Conservation (phyloP, 495 filamentous ascomycete species). For the Lophiotrema nucula region DNA sequence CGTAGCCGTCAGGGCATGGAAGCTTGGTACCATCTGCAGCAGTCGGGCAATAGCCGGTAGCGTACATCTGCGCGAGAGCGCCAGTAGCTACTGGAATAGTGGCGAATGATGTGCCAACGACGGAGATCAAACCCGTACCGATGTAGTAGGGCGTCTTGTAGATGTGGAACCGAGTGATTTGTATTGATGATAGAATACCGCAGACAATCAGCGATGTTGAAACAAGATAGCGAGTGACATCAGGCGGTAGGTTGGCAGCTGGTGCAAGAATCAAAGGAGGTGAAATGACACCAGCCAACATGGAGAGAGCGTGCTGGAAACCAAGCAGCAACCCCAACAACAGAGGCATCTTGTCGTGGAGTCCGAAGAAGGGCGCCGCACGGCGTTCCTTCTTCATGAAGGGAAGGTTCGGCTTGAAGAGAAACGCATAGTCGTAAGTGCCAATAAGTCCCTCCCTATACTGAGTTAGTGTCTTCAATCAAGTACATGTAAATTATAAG, state of each 20-base stretch:
- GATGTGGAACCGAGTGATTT: slow-evolving; percentile 84
- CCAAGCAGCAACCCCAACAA: slow-evolving; percentile 71
- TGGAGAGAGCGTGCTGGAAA: slow-evolving; percentile 67
- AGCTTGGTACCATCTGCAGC: slow-evolving; percentile 62
- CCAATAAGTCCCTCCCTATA: slow-evolving; percentile 72
- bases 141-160: slow-evolving; percentile 78
- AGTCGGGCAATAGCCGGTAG: slow-evolving; percentile 71
- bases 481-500: neutral
- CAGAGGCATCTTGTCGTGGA: slow-evolving; percentile 79
- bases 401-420: slow-evolving; percentile 77
- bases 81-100: slow-evolving; percentile 82
- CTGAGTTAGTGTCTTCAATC: slow-evolving; percentile 14
- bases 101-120: slow-evolving; percentile 85
- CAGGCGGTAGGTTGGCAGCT: slow-evolving; percentile 63
- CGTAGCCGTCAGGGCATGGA: slow-evolving; percentile 83
- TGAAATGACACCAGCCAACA: slow-evolving; percentile 68
- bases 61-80: slow-evolving; percentile 81
- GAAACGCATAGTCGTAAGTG: slow-evolving; percentile 78
- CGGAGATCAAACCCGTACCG: slow-evolving; percentile 84
- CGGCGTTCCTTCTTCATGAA: slow-evolving; percentile 68
- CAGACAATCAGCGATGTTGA: slow-evolving; percentile 87
- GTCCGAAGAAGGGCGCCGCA: slow-evolving; percentile 80
- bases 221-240: slow-evolving; percentile 74
- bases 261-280: slow-evolving; percentile 76
- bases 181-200: slow-evolving; percentile 73